Evolutionary conservation across 2,329 filamentous ascomycete genomes (phyloP), one percentile per base, ranked within the genome.

Genomic region (Stemphylium vesicarium): DNA sequence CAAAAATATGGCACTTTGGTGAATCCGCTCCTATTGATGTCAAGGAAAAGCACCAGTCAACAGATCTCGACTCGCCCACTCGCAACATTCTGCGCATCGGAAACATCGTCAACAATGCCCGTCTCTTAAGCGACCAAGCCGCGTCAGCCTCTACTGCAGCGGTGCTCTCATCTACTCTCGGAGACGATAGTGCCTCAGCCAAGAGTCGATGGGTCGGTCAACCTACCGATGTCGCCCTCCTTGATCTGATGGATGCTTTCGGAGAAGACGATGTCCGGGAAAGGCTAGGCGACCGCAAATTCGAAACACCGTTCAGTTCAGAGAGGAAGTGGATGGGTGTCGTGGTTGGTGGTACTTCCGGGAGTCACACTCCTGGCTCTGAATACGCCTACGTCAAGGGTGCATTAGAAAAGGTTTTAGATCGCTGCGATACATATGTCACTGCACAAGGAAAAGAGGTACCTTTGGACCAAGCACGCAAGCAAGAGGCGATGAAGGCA

Each of bases 261-360:
- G 90, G 90, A 56, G 94, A 97, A 74, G 91, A 96, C 62, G 95
- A 99, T 76, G 87, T 96, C 40, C 88, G 96, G 57, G 89, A 95
- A 41, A 88, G 90, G 9, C 86, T 96, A 49, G 92, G 92, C n/a
- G 83, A 85, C 29, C 89, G 94, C 43, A 85, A 89, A 29, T 87
- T 87, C 38, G 95, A 99, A 75, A 93, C 91, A 0, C 93, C 95
- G 0, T 99, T 99, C 76, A 98, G 94, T 73, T 99, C 95, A 1
- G 92, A 96, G 72, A 86, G 94, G 53, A 99, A 99, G 77, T 99
- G 94, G 94, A 99, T 99, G 96, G 96, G 96, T 31, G 93, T 97
- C 24, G 89, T 92, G 2, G 90, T 97, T 59, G 70, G 75, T 53
- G 76, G 78, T 29, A 77, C 74, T 53, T 70, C 78, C 38, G 80